These are phyloP conservation scores for Aspergillus diversus DNA, from an alignment of 495 filamentous ascomycete species.

Conservation along the genomic window DNA sequence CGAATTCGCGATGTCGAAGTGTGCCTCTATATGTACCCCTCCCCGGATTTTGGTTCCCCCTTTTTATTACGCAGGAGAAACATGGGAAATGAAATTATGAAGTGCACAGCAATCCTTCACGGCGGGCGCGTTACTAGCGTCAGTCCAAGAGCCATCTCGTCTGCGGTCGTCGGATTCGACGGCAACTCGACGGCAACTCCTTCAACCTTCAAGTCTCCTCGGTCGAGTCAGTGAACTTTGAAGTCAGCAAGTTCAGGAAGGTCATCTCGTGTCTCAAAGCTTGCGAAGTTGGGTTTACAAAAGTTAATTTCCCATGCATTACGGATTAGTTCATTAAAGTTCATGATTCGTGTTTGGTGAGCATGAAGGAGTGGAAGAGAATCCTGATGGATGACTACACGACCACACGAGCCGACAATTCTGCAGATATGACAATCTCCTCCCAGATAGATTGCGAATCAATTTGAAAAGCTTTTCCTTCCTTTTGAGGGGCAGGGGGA, in stretches of 20 bases:
- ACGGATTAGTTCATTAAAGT: neutral
- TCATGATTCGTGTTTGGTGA: neutral
- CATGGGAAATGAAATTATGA: neutral
- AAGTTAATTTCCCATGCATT: neutral
- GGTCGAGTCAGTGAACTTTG: neutral
- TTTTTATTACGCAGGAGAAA: neutral
- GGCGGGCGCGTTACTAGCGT: neutral
- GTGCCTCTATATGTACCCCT: neutral
- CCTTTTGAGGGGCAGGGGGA: neutral
- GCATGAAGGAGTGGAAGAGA: neutral
- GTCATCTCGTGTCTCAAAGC: neutral
- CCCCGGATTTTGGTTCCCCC: neutral
- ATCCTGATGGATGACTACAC: neutral
- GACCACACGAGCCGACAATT: neutral
- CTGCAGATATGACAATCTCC: too few relatives aligned
- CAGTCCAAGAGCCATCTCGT: neutral
- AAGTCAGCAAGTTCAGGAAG: neutral
- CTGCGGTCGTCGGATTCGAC: neutral
- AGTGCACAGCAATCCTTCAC: neutral
- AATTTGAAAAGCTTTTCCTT: neutral
- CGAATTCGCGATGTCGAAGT: neutral
- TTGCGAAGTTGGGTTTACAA: neutral
- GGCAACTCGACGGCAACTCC: slow-evolving; percentile 1
- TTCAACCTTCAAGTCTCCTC: neutral
- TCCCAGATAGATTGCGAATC: neutral